These are phyloP conservation scores for Podaxis rugospora DNA, from an alignment of 768 basidiomycete species.

Conservation along the genomic window DNA sequence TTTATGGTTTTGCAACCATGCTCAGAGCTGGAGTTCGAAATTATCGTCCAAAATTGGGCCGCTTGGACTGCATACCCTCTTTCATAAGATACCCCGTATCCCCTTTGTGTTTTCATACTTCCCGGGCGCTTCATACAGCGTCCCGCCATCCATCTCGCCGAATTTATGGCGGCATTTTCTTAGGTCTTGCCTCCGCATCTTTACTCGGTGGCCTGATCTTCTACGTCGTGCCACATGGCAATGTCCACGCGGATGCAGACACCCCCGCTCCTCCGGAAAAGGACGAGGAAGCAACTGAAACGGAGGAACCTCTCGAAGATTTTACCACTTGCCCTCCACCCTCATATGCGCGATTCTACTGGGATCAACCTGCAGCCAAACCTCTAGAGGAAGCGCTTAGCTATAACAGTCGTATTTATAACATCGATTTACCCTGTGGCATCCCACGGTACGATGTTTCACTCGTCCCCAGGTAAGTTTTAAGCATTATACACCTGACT, in stretches of 20 bases:
- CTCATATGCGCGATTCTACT: not conserved
- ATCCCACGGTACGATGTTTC: slow-evolving; percentile 3
- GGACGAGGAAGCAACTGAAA: not conserved
- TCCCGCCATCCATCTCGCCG: not conserved
- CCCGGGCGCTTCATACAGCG: not conserved
- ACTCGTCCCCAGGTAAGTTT: not conserved
- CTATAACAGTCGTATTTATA: not conserved
- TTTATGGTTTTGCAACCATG: not conserved
- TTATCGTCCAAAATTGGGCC: not conserved
- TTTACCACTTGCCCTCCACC: not conserved
- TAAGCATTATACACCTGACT: too few relatives aligned
- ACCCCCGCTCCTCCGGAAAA: not conserved
- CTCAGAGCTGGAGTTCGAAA: not conserved
- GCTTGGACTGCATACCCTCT: not conserved
- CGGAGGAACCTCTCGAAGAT: not conserved
- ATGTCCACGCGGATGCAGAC: not conserved
- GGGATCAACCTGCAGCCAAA: not conserved
- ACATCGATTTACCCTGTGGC: not conserved
- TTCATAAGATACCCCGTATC: not conserved
- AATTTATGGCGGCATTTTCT: not conserved
- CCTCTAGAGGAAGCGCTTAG: not conserved
- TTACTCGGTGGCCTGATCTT: not conserved
- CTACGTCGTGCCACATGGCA: not conserved
- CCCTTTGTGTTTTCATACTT: not conserved
- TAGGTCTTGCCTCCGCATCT: not conserved